Conservation (phyloP, 768 basidiomycete genomes). For the Chalciporus piperatus region DNA sequence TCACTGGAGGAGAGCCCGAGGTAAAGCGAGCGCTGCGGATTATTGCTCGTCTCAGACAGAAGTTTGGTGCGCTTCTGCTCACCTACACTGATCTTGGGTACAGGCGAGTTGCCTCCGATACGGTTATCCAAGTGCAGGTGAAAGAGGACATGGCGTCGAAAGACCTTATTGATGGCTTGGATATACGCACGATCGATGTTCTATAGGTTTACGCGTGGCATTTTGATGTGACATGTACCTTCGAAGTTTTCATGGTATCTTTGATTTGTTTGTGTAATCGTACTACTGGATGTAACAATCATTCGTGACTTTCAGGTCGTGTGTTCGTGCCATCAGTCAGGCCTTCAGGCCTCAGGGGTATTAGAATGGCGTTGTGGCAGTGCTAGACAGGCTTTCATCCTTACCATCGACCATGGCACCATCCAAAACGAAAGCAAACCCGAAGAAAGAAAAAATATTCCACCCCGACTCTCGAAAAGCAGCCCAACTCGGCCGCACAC, state of each 20-base stretch:
- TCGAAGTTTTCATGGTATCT: too few species aligned
- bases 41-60: background rate
- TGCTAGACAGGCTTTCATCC: too few species aligned
- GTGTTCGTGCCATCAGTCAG: too few species aligned
- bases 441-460: conserved; percentile 74
- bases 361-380: too few species aligned
- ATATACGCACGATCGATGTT: conserved; percentile 1
- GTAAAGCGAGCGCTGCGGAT: background rate
- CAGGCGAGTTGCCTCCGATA: conserved; percentile 5
- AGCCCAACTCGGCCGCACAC: conserved; percentile 63
- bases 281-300: too few species aligned
- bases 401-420: conserved; percentile 3
- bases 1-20: too few species aligned
- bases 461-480: conserved; percentile 87
- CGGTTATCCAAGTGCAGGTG: background rate
- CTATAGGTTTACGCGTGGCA: conserved; percentile 1
- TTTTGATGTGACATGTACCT: too few species aligned
- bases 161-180: background rate
- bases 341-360: too few species aligned
- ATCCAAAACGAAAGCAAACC: conserved; percentile 18
- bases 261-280: too few species aligned
- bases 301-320: too few species aligned
- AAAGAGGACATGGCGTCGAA: background rate
- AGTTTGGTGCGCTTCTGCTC: conserved; percentile 1
- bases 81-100: background rate